These are phyloP conservation scores for Botrytis cinerea DNA, from an alignment of 2,329 filamentous ascomycete species.

Conservation along the genomic window DNA sequence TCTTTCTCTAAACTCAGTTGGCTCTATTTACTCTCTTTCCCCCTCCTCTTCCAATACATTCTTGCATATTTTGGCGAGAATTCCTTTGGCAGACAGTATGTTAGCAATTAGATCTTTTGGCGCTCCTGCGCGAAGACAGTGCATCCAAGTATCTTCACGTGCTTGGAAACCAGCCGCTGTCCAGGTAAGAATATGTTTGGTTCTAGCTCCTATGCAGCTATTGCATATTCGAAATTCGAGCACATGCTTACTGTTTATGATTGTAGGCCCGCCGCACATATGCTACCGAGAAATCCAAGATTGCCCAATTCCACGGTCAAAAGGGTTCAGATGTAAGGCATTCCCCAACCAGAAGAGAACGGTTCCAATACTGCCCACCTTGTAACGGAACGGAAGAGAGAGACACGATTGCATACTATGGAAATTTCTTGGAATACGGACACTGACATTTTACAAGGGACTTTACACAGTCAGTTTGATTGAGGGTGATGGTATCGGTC, in stretches of 20 bases:
- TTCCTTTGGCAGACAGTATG: slow-evolving; percentile 59
- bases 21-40: slow-evolving; percentile 27
- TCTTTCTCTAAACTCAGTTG: slow-evolving; percentile 24
- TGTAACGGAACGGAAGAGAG: slow-evolving; percentile 22
- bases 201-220: slow-evolving; percentile 25
- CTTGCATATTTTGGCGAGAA: slow-evolving; percentile 15
- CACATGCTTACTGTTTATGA: slow-evolving; percentile 31
- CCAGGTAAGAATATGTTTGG: slow-evolving; percentile 54
- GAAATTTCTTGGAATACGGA: not conserved
- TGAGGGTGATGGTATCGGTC: slow-evolving; percentile 98
- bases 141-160: slow-evolving; percentile 68
- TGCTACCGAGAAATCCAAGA: slow-evolving; percentile 63
- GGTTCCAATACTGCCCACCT: not conserved
- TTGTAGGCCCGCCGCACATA: slow-evolving; percentile 60
- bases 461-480: slow-evolving; percentile 96
- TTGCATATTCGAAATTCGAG: slow-evolving; percentile 13
- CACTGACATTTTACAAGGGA: slow-evolving; percentile 59
- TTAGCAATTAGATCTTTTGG: slow-evolving; percentile 78
- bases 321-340: slow-evolving; percentile 82
- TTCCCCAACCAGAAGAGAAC: slow-evolving; percentile 26
- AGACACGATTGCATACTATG: slow-evolving; percentile 34
- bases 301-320: slow-evolving; percentile 90
- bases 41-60: slow-evolving; percentile 7
- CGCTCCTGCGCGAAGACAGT: slow-evolving; percentile 75
- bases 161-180: slow-evolving; percentile 51